phyloP scores from a whole-genome alignment of 202 grass and related monocot genomes.

The Saccharum hybrid region DNA sequence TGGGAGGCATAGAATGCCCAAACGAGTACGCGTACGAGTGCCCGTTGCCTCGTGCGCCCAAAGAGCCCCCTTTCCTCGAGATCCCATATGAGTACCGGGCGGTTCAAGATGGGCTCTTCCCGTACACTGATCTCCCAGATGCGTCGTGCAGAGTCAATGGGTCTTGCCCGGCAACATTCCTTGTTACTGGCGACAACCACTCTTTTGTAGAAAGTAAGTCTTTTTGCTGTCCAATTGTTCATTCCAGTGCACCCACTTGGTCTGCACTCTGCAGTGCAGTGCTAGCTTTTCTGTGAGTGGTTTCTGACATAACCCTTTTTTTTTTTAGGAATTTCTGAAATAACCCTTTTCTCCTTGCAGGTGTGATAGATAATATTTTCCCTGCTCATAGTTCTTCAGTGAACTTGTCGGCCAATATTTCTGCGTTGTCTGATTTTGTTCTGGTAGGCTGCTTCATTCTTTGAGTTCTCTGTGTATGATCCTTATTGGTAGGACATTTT shows the following conservation, averaged over 20 bases:
- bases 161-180: slow-evolving; percentile 47
- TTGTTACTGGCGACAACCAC: slow-evolving; percentile 54
- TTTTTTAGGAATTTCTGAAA: slow-evolving; percentile 1
- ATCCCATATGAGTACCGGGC: slow-evolving; percentile 26
- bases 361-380: slow-evolving; percentile 48
- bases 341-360: slow-evolving; percentile 10
- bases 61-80: slow-evolving; percentile 40
- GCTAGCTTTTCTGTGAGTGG: background rate
- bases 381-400: slow-evolving; percentile 15
- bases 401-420: slow-evolving; percentile 31
- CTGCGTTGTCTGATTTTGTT: slow-evolving; percentile 43
- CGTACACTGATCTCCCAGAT: slow-evolving; percentile 32
- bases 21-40: background rate
- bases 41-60: slow-evolving; percentile 41
- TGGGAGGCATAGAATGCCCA: slow-evolving; percentile 18
- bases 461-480: slow-evolving; percentile 12
- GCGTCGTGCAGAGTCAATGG: slow-evolving; percentile 26
- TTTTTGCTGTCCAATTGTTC: background rate
- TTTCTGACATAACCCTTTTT: slow-evolving; percentile 2
- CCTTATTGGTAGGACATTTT: background rate
- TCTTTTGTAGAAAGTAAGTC: slow-evolving; percentile 45
- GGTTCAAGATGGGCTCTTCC: slow-evolving; percentile 10
- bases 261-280: background rate
- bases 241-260: too few relatives aligned
- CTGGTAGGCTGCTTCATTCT: slow-evolving; percentile 34